phyloP scores from a whole-genome alignment of 371 early-diverging fungal species.

The Mortierella sp. region DNA sequence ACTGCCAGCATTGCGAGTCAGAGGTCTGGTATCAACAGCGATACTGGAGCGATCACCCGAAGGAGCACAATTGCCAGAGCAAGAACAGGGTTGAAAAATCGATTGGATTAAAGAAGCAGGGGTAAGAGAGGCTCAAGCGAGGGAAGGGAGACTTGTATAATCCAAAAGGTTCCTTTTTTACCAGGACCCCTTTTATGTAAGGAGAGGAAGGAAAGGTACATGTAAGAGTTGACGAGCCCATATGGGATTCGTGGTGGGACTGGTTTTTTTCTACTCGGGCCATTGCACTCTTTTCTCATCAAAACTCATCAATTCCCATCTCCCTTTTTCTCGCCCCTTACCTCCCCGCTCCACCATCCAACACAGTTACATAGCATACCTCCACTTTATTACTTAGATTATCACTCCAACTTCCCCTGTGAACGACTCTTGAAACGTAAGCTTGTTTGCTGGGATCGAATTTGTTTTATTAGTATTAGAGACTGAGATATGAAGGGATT shows the following conservation, averaged over 20 bases:
- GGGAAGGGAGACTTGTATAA: too few species aligned
- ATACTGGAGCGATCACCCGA: slow-evolving; percentile 4
- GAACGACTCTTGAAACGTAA: slow-evolving; percentile 1
- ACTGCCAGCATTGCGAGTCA: slow-evolving; percentile 16
- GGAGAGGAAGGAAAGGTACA: too few species aligned
- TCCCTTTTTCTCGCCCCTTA: not conserved
- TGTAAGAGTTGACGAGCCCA: too few species aligned
- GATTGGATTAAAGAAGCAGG: not conserved
- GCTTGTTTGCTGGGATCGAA: slow-evolving; percentile 2
- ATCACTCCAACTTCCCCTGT: not conserved
- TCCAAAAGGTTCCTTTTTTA: too few species aligned
- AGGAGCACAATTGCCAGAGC: slow-evolving; percentile 14
- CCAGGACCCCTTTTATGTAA: too few species aligned
- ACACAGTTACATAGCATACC: not conserved
- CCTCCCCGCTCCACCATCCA: not conserved
- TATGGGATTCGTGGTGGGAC: not conserved
- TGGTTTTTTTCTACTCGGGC: not conserved
- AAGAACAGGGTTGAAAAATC: slow-evolving; percentile 8
- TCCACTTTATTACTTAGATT: not conserved
- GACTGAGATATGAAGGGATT: not conserved
- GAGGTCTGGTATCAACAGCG: not conserved
- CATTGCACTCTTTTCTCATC: not conserved
- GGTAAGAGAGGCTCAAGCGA: too few species aligned
- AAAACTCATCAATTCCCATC: not conserved
- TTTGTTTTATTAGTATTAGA: not conserved